Evolutionary conservation across 495 filamentous ascomycete genomes (phyloP).

Genomic region (Beverwykella pulmonaria): DNA sequence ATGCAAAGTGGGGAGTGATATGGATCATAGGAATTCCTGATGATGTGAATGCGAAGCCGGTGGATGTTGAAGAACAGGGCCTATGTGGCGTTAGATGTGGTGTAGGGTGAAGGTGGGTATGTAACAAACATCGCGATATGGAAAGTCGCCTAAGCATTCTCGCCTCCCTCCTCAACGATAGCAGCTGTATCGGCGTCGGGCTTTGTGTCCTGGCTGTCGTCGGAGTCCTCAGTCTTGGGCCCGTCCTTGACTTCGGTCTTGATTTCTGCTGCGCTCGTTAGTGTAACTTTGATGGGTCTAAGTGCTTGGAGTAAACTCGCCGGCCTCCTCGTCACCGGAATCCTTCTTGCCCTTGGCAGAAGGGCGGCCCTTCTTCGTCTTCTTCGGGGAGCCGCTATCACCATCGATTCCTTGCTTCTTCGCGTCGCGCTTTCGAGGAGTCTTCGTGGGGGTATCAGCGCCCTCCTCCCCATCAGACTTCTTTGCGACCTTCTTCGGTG

Average conservation of each 20-base stretch:
- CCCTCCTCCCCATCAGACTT: constrained; percentile 18
- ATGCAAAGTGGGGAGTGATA: too few species aligned
- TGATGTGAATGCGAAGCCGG: too few species aligned
- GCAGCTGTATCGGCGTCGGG: not conserved
- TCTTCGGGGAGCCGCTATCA: constrained; percentile 29
- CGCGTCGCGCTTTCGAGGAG: constrained; percentile 30
- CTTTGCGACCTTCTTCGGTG: constrained; percentile 19
- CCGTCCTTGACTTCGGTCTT: not conserved
- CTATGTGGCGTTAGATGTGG: not conserved
- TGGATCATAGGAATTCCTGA: too few species aligned
- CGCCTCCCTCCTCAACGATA: not conserved
- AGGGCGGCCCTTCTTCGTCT: constrained; percentile 18
- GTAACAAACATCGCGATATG: not conserved
- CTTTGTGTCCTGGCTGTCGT: not conserved
- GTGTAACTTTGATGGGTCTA: not conserved
- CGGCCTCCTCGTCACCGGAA: constrained; percentile 2
- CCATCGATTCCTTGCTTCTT: constrained; percentile 29
- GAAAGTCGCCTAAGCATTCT: not conserved
- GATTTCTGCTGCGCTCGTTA: not conserved
- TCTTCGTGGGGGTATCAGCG: constrained; percentile 14
- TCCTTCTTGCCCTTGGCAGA: constrained; percentile 28
- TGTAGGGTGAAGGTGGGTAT: not conserved
- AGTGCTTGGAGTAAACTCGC: not conserved
- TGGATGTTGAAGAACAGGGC: too few species aligned
- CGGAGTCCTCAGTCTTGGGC: constrained; percentile 12